These are phyloP conservation scores for Candolleomyces eurysporus DNA, from an alignment of 768 basidiomycete species.

Conservation along the genomic window DNA sequence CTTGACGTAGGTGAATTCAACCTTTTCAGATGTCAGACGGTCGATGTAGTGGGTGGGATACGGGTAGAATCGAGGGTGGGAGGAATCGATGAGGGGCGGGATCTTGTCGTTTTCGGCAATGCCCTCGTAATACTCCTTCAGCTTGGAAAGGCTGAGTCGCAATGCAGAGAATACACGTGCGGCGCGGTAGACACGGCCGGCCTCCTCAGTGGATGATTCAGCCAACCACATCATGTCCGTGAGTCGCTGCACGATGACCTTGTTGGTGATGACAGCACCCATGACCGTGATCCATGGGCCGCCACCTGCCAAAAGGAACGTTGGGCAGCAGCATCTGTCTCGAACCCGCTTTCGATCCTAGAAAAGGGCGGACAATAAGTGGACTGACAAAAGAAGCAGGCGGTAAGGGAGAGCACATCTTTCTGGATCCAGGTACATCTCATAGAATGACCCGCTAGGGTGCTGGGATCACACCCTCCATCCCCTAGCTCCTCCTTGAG, in stretches of 20 bases:
- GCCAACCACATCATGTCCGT: constrained; percentile 32
- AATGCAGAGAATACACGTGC: not conserved
- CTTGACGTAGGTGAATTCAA: constrained; percentile 16
- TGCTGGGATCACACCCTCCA: constrained; percentile 25
- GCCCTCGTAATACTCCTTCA: not conserved
- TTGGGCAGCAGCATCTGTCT: constrained; percentile 24
- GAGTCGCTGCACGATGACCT: constrained; percentile 28
- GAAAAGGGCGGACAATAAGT: not conserved
- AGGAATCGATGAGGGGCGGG: not conserved
- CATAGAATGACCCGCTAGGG: constrained; percentile 26
- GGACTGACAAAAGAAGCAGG: not conserved
- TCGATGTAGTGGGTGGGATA: not conserved
- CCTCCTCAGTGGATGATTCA: not conserved
- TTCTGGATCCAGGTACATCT: constrained; percentile 10
- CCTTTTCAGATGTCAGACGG: not conserved
- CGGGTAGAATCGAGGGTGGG: not conserved
- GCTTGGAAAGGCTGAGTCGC: not conserved
- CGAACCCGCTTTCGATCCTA: constrained; percentile 7
- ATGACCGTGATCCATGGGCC: constrained; percentile 32
- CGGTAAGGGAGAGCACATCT: constrained; percentile 1
- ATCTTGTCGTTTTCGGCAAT: not conserved
- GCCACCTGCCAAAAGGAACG: constrained; percentile 28
- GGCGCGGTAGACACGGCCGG: constrained; percentile 15
- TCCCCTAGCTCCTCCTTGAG: constrained; percentile 25
- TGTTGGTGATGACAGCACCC: constrained; percentile 27